A percentile compares a stretch with the other conserved stretches of the same genome.
These are phyloP conservation scores for Beauveria rudraprayagi DNA, from an alignment of 2,329 filamentous ascomycete species.

Conservation along the genomic window DNA sequence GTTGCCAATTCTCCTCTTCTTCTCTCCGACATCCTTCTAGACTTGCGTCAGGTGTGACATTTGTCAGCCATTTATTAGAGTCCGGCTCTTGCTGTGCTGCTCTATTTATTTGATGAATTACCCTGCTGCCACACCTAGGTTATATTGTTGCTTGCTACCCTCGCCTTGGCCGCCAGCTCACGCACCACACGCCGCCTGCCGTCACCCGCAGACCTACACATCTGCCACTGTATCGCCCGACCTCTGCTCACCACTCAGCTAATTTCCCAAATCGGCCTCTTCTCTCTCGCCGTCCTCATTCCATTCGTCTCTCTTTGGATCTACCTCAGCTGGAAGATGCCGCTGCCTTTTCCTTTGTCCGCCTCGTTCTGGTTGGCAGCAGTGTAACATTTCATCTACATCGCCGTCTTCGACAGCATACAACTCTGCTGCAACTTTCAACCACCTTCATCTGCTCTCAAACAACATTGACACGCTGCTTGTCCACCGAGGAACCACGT, in stretches of 20 bases:
- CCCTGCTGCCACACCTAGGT: neutral
- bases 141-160: neutral
- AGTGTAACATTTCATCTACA: neutral
- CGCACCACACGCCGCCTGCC: neutral
- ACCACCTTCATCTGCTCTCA: neutral
- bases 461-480: neutral
- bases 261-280: neutral
- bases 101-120: neutral
- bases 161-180: neutral
- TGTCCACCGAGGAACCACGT: constrained; percentile 15
- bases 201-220: too few species aligned
- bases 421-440: neutral
- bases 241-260: neutral
- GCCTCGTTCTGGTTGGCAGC: neutral
- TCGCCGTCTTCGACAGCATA: neutral
- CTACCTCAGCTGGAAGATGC: neutral
- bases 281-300: neutral
- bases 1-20: neutral
- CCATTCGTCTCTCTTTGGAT: neutral
- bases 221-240: too few species aligned
- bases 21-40: neutral
- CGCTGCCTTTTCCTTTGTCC: neutral
- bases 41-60: neutral
- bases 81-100: neutral
- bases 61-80: constrained; percentile 7